Conservation (phyloP, 495 filamentous ascomycete species). For the Aspergillus coremiiformis region DNA sequence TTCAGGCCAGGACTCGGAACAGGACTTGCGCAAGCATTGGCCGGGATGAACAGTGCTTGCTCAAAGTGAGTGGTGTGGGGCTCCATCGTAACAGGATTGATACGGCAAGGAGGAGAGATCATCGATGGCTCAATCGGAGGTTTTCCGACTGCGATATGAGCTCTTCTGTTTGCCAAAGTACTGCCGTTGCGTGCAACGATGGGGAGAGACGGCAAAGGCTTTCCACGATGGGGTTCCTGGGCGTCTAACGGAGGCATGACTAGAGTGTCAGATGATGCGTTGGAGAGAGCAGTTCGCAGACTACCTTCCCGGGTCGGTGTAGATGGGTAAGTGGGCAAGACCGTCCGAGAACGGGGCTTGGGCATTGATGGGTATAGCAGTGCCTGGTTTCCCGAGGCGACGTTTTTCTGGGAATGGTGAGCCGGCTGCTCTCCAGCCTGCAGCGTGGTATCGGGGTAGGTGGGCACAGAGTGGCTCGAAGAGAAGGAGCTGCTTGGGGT, state of each 20-base stretch:
- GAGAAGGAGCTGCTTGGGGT: conserved; percentile 44
- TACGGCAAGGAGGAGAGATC: conserved; percentile 37
- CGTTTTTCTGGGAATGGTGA: conserved; percentile 15
- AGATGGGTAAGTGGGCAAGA: conserved; percentile 22
- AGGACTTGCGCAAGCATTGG: conserved; percentile 36
- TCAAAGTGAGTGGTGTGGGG: conserved; percentile 41
- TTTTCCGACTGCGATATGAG: conserved; percentile 22
- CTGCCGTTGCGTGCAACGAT: conserved; percentile 17
- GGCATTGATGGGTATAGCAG: conserved; percentile 31
- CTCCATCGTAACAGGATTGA: conserved; percentile 40
- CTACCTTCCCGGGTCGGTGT: conserved; percentile 24
- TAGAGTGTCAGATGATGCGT: conserved; percentile 26
- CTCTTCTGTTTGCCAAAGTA: conserved; percentile 21
- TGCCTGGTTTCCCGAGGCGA: conserved; percentile 15
- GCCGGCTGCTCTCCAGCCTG: conserved; percentile 28
- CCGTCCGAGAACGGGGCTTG: conserved; percentile 27
- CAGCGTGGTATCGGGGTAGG: conserved; percentile 26
- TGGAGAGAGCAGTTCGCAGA: conserved; percentile 10
- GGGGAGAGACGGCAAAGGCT: conserved; percentile 32
- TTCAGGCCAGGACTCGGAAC: conserved; percentile 32
- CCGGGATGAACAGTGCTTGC: conserved; percentile 39
- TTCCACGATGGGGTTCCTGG: conserved; percentile 26
- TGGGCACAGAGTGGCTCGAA: conserved; percentile 30
- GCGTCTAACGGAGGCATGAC: conserved; percentile 30
- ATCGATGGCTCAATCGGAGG: conserved; percentile 36